A percentile compares a stretch with the other conserved stretches of the same genome.
Conservation (phyloP, 805 yeast genomes). For the Pichia nanzhaoensis region DNA sequence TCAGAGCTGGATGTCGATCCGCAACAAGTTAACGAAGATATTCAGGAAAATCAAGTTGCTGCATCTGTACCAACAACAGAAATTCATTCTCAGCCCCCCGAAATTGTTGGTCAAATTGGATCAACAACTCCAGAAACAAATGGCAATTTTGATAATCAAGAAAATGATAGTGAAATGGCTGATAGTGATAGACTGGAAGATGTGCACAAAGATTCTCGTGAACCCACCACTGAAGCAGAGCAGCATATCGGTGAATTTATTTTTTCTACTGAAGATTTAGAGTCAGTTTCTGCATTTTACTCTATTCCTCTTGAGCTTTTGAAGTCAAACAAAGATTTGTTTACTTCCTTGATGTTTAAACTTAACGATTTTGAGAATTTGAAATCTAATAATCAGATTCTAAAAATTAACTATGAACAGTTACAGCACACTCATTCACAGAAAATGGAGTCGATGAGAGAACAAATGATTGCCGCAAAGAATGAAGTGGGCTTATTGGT, state of each 20-base stretch:
- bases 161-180: background rate
- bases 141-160: no score
- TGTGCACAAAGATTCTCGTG: no score
- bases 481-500: slow-evolving; percentile 20
- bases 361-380: slow-evolving; percentile 31
- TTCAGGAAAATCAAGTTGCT: background rate
- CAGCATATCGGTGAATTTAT: slow-evolving; percentile 4
- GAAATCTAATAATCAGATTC: slow-evolving; percentile 32
- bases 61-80: background rate
- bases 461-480: slow-evolving; percentile 24
- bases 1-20: background rate
- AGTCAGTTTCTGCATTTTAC: slow-evolving; percentile 31
- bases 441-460: slow-evolving; percentile 29
- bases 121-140: no score
- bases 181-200: no score
- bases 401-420: slow-evolving; percentile 37
- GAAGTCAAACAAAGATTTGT: slow-evolving; percentile 15
- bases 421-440: slow-evolving; percentile 29
- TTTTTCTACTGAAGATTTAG: slow-evolving; percentile 8
- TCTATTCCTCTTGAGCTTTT: slow-evolving; percentile 25
- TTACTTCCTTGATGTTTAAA: slow-evolving; percentile 26
- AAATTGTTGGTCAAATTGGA: background rate
- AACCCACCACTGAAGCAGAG: background rate
- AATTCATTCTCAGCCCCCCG: no score
- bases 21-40: slow-evolving; percentile 3